Base-by-base conservation (phyloP, 2,329 filamentous ascomycete species). In the Ophiostoma australiae region DNA sequence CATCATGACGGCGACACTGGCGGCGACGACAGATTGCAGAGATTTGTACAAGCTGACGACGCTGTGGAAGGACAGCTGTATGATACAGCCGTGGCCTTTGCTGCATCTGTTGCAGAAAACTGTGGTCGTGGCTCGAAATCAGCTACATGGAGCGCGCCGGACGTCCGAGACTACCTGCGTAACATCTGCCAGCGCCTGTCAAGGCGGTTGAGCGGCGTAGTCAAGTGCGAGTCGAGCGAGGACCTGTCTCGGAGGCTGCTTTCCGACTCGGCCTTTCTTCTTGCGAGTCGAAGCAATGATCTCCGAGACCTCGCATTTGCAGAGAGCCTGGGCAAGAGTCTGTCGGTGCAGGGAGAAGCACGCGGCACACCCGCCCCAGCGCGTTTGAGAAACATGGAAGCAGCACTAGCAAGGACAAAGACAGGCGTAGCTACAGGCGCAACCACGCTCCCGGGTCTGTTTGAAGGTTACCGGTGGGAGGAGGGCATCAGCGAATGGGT, bases 261-360 rank as follows among this genome's bases (percentile, higher is more conserved):
- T 39, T 77, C 79, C 2, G 84, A 86, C 39, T 81, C 81, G 1
- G 85, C 85, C 0, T 86, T 87, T 74, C 76, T 82, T 39, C 77
- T 87, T 37, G 85, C 85, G 0, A 83, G 85, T 72, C 80, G 82
- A 70, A 87, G 84, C 17, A 83, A 82, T 70, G 83, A 86, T 73
- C 77, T 87, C 7, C 79, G 82, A 35, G 85, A 87, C 73, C 80
- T 87, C 58, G 82, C 82, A 11, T 86, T 84, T 74, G 85, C 85
- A 3, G 86, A 87, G 74, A 80, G 77, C 39, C 77, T 86, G 4
- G 71, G 72, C 61, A 71, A 17, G 35, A 31, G n/a, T 31, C 70
- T 67, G 23, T 35, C 35, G 35, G 20, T 20, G 63, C 33, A 33
- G 8, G 20, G 63, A 10, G 20, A 35, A 20, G 35, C 33, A n/a